Evolutionary conservation across 2,329 filamentous ascomycete genomes (phyloP).

Genomic region (Cadophora sp.): DNA sequence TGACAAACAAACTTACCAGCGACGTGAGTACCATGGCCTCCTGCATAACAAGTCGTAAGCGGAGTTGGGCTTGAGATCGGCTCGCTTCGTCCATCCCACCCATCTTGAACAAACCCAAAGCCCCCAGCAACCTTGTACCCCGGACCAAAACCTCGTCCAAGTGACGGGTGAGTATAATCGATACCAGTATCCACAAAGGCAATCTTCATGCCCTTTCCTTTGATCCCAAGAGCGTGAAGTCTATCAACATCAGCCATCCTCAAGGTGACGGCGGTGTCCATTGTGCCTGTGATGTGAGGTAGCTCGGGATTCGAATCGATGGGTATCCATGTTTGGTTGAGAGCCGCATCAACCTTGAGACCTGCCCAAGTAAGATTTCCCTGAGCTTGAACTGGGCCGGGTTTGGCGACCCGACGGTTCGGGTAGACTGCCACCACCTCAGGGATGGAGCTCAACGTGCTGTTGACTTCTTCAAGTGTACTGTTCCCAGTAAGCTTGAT

Average conservation of each 20-base stretch:
- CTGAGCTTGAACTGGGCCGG: neutral
- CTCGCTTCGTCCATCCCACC: constrained; percentile 15
- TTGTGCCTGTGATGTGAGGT: neutral
- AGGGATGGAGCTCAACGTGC: neutral
- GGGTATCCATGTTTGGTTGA: constrained; percentile 2
- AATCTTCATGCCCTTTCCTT: constrained; percentile 53
- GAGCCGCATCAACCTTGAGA: neutral
- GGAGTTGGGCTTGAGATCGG: neutral
- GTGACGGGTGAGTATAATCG: constrained; percentile 67
- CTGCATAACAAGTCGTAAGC: neutral
- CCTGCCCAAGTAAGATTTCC: neutral
- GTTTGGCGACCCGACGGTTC: neutral
- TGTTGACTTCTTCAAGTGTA: neutral
- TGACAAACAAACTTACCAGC: constrained; percentile 28
- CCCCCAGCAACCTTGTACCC: constrained; percentile 65
- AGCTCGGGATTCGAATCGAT: neutral
- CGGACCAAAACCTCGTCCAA: constrained; percentile 68
- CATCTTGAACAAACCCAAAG: constrained; percentile 62
- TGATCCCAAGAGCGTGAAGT: constrained; percentile 51
- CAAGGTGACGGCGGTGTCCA: neutral
- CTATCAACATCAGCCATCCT: constrained; percentile 44
- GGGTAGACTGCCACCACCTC: neutral
- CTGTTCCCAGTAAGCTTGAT: neutral
- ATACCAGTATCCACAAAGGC: constrained; percentile 50
- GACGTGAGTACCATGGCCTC: constrained; percentile 32